A percentile compares a stretch with the other conserved stretches of the same genome.
phyloP scores from a whole-genome alignment of 2,329 filamentous ascomycete species.

The Rhynchosporium agropyri region DNA sequence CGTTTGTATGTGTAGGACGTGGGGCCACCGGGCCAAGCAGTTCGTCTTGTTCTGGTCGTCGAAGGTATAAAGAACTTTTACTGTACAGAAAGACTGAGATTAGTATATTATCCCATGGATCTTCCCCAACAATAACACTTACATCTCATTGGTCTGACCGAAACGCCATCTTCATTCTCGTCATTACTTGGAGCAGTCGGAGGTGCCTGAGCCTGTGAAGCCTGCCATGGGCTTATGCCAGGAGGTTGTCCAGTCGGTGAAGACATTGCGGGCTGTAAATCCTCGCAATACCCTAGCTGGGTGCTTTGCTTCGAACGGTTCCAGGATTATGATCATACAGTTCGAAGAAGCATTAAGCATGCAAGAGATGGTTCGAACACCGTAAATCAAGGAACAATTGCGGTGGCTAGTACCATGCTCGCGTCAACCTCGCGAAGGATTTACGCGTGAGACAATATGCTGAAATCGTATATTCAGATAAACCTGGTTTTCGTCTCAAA shows the following conservation, averaged over 20 bases:
- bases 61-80: constrained; percentile 97
- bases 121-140: constrained; percentile 45
- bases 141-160: constrained; percentile 64
- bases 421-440: constrained; percentile 33
- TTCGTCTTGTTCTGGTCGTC: constrained; percentile 86
- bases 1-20: constrained; percentile 77
- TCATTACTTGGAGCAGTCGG: constrained; percentile 25
- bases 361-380: constrained; percentile 15
- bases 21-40: constrained; percentile 83
- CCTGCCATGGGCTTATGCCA: constrained; percentile 28
- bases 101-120: constrained; percentile 24
- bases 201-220: constrained; percentile 28
- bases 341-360: constrained; percentile 32
- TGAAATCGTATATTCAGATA: not conserved
- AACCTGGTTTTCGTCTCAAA: not conserved
- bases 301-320: constrained; percentile 27
- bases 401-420: constrained; percentile 34
- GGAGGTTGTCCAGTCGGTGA: constrained; percentile 32
- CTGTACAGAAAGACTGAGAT: constrained; percentile 50
- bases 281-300: constrained; percentile 29
- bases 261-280: constrained; percentile 36
- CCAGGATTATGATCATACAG: constrained; percentile 24
- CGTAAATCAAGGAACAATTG: constrained; percentile 27
- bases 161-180: constrained; percentile 53
- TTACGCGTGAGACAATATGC: constrained; percentile 24